Evolutionary conservation across 495 filamentous ascomycete genomes (phyloP), one percentile per base, ranked within the genome.

Genomic region (Arthonia radiata): DNA sequence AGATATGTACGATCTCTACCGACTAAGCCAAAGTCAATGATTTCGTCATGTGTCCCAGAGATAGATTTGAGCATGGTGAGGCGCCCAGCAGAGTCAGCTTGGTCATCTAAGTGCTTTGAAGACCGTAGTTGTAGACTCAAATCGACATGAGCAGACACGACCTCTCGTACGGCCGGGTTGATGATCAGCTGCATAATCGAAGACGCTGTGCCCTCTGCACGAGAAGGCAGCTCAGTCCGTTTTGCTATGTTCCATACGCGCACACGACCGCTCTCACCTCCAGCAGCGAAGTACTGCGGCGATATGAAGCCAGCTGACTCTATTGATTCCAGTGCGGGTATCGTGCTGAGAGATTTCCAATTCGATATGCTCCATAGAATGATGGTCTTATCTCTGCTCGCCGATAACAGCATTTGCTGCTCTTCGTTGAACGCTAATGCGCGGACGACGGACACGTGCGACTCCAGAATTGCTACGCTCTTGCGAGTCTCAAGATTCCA

Each of bases 41-140:
- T 81, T 42, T 94, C 86, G 41, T 94, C 86, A 45, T 94, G 80
- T 18, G 86, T 92, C 13, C 89, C 89, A 12, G 83, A 91, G 35
- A 94, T 83, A 11, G 76, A 64, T 31, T 74, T 66, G 22, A 58
- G 41, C 10, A 69, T 40, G 4, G 56, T 49, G 24, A 74, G 42
- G 13, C 62, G 50, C 24, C 41, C 25, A 3, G 23, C 48, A 31
- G 28, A 72, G 31, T 37, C 46, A 28, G 11, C 42, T 37, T 13
- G 57, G 37, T 29, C 36, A 23, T 11, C 38, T 17, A 30, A 36
- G 30, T 13, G 52, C 21, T 13, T 32, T 19, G 39, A 39, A 33
- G 71, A 72, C 43, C 89, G 74, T 16, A 91, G 46, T 10, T 71
- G 55, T 27, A 99, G 48, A 3, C 77, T 90, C 40, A 83, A 80